Evolutionary conservation across 2,329 filamentous ascomycete genomes (phyloP).

Genomic region (Trichoderma lentiforme): DNA sequence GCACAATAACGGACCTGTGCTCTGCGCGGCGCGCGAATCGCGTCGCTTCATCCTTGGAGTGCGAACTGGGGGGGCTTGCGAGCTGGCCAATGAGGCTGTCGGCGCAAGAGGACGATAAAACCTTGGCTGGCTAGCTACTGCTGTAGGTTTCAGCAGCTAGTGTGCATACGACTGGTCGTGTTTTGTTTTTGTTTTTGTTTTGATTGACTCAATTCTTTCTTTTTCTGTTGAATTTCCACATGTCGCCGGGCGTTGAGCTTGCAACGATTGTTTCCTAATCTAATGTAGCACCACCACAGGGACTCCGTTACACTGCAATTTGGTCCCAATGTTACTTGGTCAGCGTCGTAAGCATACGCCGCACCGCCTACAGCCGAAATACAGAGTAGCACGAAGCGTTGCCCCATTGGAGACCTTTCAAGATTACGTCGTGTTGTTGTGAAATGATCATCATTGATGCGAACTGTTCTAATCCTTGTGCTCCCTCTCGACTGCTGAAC

Average conservation of each 20-base stretch:
- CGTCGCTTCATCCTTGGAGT: background rate
- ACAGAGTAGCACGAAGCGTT: background rate
- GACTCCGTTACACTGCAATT: background rate
- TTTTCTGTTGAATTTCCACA: background rate
- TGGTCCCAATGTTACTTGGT: background rate
- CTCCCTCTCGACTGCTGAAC: background rate
- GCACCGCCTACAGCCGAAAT: background rate
- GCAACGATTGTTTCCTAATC: background rate
- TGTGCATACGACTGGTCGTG: background rate
- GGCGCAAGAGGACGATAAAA: conserved; percentile 4
- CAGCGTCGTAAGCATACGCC: background rate
- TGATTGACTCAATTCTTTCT: background rate
- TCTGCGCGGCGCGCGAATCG: conserved; percentile 7
- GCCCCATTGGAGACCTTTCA: background rate
- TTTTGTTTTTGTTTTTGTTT: background rate
- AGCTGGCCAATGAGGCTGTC: conserved; percentile 14
- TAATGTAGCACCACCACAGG: background rate
- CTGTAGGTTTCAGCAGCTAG: background rate
- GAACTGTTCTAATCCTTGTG: background rate
- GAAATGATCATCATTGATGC: background rate
- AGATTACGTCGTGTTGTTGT: background rate
- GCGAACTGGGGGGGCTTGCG: conserved; percentile 4
- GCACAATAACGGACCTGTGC: conserved; percentile 7
- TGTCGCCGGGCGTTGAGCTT: background rate
- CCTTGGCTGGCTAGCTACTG: background rate